Percentiles rank a stretch among this genome's conserved stretches.
These are phyloP conservation scores for Russula ochroleuca DNA, from an alignment of 768 basidiomycete species.

Conservation along the genomic window DNA sequence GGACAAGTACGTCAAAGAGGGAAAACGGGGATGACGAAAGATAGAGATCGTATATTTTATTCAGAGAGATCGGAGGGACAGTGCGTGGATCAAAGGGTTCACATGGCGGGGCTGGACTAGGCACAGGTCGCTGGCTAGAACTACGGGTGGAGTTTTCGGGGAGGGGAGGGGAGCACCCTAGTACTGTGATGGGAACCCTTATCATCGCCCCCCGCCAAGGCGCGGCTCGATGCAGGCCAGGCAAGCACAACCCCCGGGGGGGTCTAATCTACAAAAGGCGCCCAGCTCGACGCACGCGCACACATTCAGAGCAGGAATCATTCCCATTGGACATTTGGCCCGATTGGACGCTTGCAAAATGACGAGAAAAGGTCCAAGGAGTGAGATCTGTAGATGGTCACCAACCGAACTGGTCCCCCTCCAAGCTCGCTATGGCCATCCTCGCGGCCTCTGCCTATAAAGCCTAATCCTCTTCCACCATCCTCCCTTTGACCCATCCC, in stretches of 20 bases:
- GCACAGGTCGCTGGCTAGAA: conserved; percentile 11
- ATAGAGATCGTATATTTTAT: neutral
- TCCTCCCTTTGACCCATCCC: conserved; percentile 25
- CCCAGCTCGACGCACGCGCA: neutral
- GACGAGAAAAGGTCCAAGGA: conserved; percentile 13
- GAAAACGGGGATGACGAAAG: conserved; percentile 1
- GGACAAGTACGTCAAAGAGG: neutral
- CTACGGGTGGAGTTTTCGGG: conserved; percentile 12
- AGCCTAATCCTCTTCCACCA: conserved; percentile 31
- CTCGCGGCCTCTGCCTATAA: conserved; percentile 29
- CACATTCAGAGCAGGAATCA: neutral
- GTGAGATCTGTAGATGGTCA: conserved; percentile 24
- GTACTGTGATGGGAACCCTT: conserved; percentile 10
- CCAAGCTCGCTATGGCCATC: conserved; percentile 13
- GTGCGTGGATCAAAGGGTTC: conserved; percentile 20
- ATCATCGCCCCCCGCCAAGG: conserved; percentile 21
- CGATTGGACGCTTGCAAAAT: conserved; percentile 22
- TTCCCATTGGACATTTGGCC: conserved; percentile 24
- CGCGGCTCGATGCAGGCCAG: neutral
- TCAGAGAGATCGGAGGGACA: conserved; percentile 18
- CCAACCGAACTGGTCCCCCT: conserved; percentile 19
- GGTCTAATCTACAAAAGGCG: conserved; percentile 1
- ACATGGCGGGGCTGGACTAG: conserved; percentile 20
- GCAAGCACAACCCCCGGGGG: neutral
- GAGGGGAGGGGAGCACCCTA: neutral